Percentiles rank a stretch among this genome's conserved stretches.
phyloP scores from a whole-genome alignment of 257 asterid genomes.

The Cinchona pubescens region DNA sequence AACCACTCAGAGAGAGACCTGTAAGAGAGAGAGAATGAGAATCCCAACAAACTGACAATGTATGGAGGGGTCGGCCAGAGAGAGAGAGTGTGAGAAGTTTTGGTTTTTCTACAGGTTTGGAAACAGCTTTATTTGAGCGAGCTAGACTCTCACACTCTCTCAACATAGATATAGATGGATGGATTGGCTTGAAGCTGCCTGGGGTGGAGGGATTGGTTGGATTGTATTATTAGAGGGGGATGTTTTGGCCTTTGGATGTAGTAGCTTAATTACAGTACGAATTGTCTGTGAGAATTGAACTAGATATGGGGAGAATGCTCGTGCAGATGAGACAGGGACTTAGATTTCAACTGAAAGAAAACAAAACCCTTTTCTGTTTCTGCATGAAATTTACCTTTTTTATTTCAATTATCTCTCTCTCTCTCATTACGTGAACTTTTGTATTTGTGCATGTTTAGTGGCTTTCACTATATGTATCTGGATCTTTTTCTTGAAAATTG shows the following conservation, averaged over 20 bases:
- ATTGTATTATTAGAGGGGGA: not conserved
- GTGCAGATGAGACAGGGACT: constrained; percentile 29
- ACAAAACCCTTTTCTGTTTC: constrained; percentile 6
- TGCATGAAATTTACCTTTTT: not conserved
- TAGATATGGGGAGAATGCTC: constrained; percentile 22
- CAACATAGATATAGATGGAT: constrained; percentile 20
- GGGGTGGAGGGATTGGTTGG: constrained; percentile 12
- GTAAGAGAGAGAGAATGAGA: constrained; percentile 16
- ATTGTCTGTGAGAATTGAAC: constrained; percentile 16
- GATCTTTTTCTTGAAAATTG: not conserved
- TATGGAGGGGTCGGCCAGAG: constrained; percentile 32
- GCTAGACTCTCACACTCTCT: constrained; percentile 32
- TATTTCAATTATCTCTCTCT: not conserved
- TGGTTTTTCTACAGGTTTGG: constrained; percentile 34
- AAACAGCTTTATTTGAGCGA: constrained; percentile 27
- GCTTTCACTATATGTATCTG: not conserved
- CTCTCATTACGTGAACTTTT: not conserved
- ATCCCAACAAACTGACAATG: constrained; percentile 44
- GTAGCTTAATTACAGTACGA: not conserved
- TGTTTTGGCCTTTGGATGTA: constrained; percentile 11
- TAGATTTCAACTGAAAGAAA: constrained; percentile 34
- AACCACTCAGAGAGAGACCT: constrained; percentile 29
- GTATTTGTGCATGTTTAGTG: constrained; percentile 5
- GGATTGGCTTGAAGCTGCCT: not conserved
- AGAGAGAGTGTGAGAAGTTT: constrained; percentile 19